Evolutionary conservation across 228 moss, liverwort and hornwort genomes (phyloP).

Genomic region (Sphagnum fallax): DNA sequence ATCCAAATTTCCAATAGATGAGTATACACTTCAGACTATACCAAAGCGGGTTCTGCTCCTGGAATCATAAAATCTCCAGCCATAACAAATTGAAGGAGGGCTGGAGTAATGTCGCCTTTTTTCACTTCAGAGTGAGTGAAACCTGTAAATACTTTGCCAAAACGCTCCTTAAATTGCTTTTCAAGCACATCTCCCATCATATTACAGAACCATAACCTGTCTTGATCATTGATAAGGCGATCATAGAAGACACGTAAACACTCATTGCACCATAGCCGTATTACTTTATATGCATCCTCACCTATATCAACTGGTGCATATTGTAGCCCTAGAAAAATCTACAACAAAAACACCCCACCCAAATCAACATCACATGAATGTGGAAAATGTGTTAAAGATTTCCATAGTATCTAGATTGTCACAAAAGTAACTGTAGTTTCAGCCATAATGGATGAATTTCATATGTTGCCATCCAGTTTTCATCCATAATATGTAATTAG

Average conservation of each 20-base stretch:
- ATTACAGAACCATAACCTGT: slow-evolving; percentile 83
- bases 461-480: no score
- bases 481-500: no score
- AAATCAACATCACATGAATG: no score
- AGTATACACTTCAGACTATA: slow-evolving; percentile 1
- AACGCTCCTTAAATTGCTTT: slow-evolving; percentile 78
- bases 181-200: slow-evolving; percentile 68
- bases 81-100: slow-evolving; percentile 65
- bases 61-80: slow-evolving; percentile 88
- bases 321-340: slow-evolving; percentile 89
- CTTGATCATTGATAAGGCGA: slow-evolving; percentile 65
- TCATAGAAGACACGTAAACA: slow-evolving; percentile 83
- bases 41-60: slow-evolving; percentile 65
- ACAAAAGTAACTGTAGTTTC: no score
- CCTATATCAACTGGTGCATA: slow-evolving; percentile 71
- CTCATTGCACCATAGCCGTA: slow-evolving; percentile 80
- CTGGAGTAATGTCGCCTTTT: slow-evolving; percentile 59
- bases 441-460: no score
- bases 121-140: slow-evolving; percentile 78
- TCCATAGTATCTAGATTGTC: background rate
- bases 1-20: no score
- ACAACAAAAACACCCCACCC: background rate
- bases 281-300: slow-evolving; percentile 63
- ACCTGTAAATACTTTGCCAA: slow-evolving; percentile 69
- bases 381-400: background rate